phyloP scores from a whole-genome alignment of 352 stramenopile genomes.

The Phytophthora constricta region DNA sequence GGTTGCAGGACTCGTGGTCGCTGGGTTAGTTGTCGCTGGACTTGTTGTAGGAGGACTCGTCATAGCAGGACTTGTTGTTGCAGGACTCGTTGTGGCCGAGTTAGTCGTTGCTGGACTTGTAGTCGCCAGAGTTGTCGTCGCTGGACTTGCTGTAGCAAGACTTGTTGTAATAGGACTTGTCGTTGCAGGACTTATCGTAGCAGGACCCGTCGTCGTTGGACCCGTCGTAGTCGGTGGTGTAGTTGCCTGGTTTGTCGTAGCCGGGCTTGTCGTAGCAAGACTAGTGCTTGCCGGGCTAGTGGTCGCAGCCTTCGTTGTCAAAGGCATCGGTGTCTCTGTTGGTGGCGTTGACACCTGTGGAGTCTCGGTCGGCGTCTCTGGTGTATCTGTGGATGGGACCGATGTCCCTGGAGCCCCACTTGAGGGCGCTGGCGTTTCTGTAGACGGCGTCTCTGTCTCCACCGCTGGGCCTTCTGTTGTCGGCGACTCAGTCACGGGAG shows the following conservation, averaged over 20 bases:
- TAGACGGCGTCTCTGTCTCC: constrained; percentile 7
- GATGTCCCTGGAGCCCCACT: constrained; percentile 8
- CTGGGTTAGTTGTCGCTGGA: too few relatives aligned
- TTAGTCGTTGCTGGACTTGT: too few relatives aligned
- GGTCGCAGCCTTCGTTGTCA: constrained; percentile 4
- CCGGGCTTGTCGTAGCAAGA: neutral
- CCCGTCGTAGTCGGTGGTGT: too few relatives aligned
- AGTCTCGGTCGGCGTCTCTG: neutral
- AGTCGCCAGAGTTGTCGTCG: neutral
- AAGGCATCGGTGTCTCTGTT: constrained; percentile 2
- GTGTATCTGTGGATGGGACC: constrained; percentile 7
- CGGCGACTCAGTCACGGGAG: constrained; percentile 1
- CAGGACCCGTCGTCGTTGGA: too few relatives aligned
- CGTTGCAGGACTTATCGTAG: too few relatives aligned
- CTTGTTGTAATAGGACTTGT: too few relatives aligned
- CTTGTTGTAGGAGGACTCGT: too few relatives aligned
- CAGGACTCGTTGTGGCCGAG: too few relatives aligned
- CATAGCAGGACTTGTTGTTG: too few relatives aligned
- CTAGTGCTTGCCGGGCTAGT: neutral
- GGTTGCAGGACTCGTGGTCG: neutral
- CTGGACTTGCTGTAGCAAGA: too few relatives aligned
- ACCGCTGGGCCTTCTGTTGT: neutral
- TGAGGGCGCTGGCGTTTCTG: too few relatives aligned
- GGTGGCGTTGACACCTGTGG: too few relatives aligned
- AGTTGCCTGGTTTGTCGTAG: neutral